Evolutionary conservation across 75 land plant species (phyloP), one percentile per base, ranked within the genome.

Genomic region (Picea sitchensis): DNA sequence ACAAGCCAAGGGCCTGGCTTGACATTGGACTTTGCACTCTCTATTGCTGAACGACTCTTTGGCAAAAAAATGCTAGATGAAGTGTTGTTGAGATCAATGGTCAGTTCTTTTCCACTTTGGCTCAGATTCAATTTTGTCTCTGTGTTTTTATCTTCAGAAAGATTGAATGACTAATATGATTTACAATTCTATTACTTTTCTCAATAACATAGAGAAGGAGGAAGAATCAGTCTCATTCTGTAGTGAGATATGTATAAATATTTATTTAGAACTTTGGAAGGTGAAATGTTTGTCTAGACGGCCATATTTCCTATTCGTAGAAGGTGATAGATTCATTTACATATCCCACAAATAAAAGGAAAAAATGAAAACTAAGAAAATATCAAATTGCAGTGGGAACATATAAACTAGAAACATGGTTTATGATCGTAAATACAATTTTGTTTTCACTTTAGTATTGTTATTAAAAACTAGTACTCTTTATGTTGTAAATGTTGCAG

Each of bases 1-100:
- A 95, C 98, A n/a, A 93, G 98, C 82, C 90, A 91, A 47, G 98
- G 89, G 11, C 93, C 98, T 81, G 98, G 91, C 65, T 91, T 95
- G 60, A 77, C 92, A 32, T 85, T 91, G 75, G 82, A 87, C 77
- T 95, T 95, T 88, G 94, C 92, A 59, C 30, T 95, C 38, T 81
- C 87, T 41, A 85, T 91, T 61, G 92, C 89, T 26, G 91, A 93
- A 80, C 96, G 91, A 83, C 82, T 95, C 2, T 95, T 86, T 86
- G 96, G 90, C 30, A 78, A 83, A 59, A 64, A 80, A 32, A 76
- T 64, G 57, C 80, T 88, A 47, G 73, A 83, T 44, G 83, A 87
- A 20, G 88, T 92, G 12, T 34, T 91, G 61, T 81, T 83, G 73
- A 79, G 79, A 64, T 32, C 21, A 3, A 13, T 90, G 89, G 96